Base-by-base conservation (phyloP, 495 filamentous ascomycete genomes). In the Podospora pseudopauciseta region DNA sequence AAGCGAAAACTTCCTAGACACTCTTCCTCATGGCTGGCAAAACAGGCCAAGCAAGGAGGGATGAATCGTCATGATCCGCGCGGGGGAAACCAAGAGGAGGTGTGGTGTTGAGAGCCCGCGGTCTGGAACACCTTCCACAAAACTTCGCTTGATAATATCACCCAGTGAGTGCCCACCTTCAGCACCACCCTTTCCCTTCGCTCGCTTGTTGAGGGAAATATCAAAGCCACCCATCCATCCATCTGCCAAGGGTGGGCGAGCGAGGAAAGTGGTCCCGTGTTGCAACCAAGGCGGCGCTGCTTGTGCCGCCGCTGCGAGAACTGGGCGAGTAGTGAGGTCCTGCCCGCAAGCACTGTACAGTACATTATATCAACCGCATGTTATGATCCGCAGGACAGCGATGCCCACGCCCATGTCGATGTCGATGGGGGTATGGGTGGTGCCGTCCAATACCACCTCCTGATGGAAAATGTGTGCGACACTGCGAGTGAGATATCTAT, bases 331-430 rank as follows among this genome's bases (percentile, higher is more conserved):
- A 2, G 39, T 49, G 39, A 49, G 15, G 15, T 49, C 39, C 39
- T 49, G 39, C 39, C 39, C 39, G 39, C 39, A 49, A 7, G 39
- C 39, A 26, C 55, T 15, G n/a, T 58, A 23, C 23, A 1, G 23
- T 23, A 23, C 23, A 1, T 1, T 23, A 58, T 58, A 58, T 20
- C 19, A 58, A 26, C n/a, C 55, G 55, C 55, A 58, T 58, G 55
- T 15, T 58, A 58, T 58, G 55, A 58, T 58, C 55, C 19, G 55
- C 55, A 58, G 7, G 55, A 19, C 55, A 58, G 55, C 39, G 55
- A 23, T 20, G 55, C 55, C 18, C 55, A 23, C 6, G 55, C 55
- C 18, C 55, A 20, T 58, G 55, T 58, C 23, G 5, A 58, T 1
- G 23, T 23, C 23, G 23, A 23, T 23, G 23, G 23, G 23, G 23